A percentile compares a stretch with the other conserved stretches of the same genome.
phyloP scores from a whole-genome alignment of 345 rosid genomes.

The Reutealis trisperma region DNA sequence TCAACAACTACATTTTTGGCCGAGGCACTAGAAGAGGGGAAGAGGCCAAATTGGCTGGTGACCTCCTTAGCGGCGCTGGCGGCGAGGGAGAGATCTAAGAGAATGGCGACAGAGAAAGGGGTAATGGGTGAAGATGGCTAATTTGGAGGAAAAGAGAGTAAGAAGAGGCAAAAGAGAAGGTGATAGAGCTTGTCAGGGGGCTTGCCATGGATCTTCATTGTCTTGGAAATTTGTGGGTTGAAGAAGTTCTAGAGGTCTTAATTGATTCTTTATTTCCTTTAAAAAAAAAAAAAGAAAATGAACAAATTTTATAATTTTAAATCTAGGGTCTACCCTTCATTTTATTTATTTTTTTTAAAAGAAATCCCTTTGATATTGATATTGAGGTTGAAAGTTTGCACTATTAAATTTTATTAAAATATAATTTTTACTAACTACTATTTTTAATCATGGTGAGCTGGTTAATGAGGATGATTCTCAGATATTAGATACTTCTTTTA shows the following conservation, averaged over 20 bases:
- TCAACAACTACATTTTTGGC: constrained; percentile 77
- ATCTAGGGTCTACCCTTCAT: too few species aligned
- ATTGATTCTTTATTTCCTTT: background rate
- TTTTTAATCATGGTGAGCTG: too few species aligned
- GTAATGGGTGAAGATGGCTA: constrained; percentile 54
- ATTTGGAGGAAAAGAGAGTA: constrained; percentile 60
- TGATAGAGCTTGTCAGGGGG: constrained; percentile 85
- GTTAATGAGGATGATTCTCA: too few species aligned
- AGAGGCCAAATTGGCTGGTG: constrained; percentile 71
- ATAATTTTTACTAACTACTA: too few species aligned
- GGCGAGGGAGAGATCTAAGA: constrained; percentile 73
- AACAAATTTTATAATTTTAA: too few species aligned
- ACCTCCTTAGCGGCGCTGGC: constrained; percentile 93
- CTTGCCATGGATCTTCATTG: constrained; percentile 75
- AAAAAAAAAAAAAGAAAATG: too few species aligned
- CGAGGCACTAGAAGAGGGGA: constrained; percentile 90
- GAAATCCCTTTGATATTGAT: too few species aligned
- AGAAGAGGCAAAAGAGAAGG: constrained; percentile 71
- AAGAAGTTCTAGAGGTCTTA: background rate
- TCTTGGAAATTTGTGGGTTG: background rate
- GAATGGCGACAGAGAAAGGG: constrained; percentile 61
- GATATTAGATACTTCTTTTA: too few species aligned
- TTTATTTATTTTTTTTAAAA: too few species aligned
- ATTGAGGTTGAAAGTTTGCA: too few species aligned
- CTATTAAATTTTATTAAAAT: too few species aligned